Conservation (phyloP, 2,329 filamentous ascomycete species). For the Fusarium neocosmosporiellum region DNA sequence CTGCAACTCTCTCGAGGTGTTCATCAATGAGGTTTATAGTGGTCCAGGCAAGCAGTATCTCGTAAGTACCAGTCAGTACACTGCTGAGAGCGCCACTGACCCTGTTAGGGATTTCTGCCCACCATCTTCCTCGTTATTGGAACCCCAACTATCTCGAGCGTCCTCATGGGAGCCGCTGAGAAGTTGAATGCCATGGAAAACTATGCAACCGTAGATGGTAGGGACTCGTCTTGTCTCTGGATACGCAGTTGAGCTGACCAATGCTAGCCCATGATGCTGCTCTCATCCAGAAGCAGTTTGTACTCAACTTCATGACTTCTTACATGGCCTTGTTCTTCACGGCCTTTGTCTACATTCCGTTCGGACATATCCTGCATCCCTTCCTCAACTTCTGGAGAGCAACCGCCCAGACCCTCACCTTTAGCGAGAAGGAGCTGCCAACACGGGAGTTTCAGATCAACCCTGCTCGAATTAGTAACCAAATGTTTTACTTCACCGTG, state of each 20-base stretch:
- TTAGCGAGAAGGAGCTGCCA: slow-evolving; percentile 77
- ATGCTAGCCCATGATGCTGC: slow-evolving; percentile 78
- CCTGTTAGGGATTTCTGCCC: slow-evolving; percentile 80
- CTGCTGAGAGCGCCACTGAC: slow-evolving; percentile 19
- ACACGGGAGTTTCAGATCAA: slow-evolving; percentile 82
- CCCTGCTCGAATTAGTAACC: slow-evolving; percentile 82
- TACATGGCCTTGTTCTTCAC: slow-evolving; percentile 94
- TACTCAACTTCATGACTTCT: slow-evolving; percentile 96
- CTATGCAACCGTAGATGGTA: slow-evolving; percentile 84
- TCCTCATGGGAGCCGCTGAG: slow-evolving; percentile 82
- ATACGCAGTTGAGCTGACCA: slow-evolving; percentile 17
- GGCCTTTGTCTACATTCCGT: slow-evolving; percentile 94
- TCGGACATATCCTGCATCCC: slow-evolving; percentile 84
- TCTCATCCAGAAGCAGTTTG: slow-evolving; percentile 91
- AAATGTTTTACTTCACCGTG: slow-evolving; percentile 96
- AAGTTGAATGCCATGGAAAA: slow-evolving; percentile 87
- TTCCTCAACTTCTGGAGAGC: slow-evolving; percentile 85
- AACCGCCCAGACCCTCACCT: slow-evolving; percentile 79
- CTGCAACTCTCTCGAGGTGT: slow-evolving; percentile 94
- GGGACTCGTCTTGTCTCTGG: slow-evolving; percentile 17
- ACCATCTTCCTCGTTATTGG: slow-evolving; percentile 86
- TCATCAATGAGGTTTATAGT: slow-evolving; percentile 92
- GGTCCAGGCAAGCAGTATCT: slow-evolving; percentile 88
- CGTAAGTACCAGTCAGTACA: slow-evolving; percentile 59
- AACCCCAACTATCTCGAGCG: slow-evolving; percentile 80